Base-by-base conservation (phyloP, 139 green algal species). In the Chlorella vulgaris region DNA sequence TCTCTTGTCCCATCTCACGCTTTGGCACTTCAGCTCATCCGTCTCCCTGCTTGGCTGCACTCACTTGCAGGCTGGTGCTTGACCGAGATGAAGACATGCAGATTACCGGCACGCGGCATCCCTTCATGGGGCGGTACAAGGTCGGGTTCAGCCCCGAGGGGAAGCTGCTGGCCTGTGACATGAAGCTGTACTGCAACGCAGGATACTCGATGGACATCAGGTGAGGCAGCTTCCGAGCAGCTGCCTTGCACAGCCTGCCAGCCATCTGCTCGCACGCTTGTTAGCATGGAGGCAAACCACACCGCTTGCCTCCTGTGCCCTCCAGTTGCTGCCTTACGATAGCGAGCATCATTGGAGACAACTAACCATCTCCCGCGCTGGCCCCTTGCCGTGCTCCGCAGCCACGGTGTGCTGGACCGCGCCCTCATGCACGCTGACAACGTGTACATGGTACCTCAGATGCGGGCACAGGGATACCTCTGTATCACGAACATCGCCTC, bases 61-160 rank as follows among this genome's bases (percentile, higher is more conserved):
- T n/a, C 67, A 74, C 33, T n/a, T 36, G 38, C 33, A 86, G 86
- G 33, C 62, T 98, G 7, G 85, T 89, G 31, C 85, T 99, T 80
- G 95, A 98, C 81, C 84, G 96, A 4, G 92, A 99, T 51, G 93
- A 96, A 70, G 96, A 99, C 89, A 98, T 99, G 94, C 84, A 92
- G 65, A 95, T 94, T 74, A 88, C 92, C 63, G 94, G 95, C n/a
- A 90, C 94, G 66, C 89, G 95, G n/a, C 95, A 98, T 80, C 86
- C 95, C 38, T 98, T 97, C 83, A 62, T 93, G 53, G 87, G 84
- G 62, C 90, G 83, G 31, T 98, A 97, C 90, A 96, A 94, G 88
- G 92, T 97, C 15, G 94, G 88, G n/a, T 94, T 91, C 78, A 91
- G 63, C 8, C 31, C 31, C 15, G 81, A 90, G 13, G 95, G 95